phyloP scores from a whole-genome alignment of 768 basidiomycete genomes.

The Pisolithus tinctorius region DNA sequence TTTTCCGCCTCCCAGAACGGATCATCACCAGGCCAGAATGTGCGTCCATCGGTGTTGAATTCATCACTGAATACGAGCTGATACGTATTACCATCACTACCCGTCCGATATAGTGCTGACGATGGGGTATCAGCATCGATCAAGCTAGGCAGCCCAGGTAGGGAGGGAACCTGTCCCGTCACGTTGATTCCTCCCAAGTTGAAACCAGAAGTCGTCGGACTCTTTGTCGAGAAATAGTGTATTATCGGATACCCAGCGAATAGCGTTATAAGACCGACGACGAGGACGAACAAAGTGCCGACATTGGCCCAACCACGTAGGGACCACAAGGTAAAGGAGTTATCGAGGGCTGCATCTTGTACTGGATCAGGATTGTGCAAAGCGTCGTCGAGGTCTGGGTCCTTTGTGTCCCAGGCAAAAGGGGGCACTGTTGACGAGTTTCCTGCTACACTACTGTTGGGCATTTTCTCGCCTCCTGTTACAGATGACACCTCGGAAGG shows the following conservation, averaged over 20 bases:
- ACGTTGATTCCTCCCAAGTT: constrained; percentile 83
- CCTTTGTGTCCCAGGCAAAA: constrained; percentile 70
- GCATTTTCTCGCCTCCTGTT: constrained; percentile 32
- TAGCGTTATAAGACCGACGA: constrained; percentile 62
- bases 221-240: constrained; percentile 37
- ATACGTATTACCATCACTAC: constrained; percentile 72
- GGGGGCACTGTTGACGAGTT: constrained; percentile 61
- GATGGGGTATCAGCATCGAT: constrained; percentile 76
- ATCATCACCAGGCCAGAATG: constrained; percentile 77
- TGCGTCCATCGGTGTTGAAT: constrained; percentile 68
- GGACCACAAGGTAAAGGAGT: constrained; percentile 68
- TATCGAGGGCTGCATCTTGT: constrained; percentile 54
- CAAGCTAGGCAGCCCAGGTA: constrained; percentile 59
- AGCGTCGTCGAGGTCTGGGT: constrained; percentile 84
- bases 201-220: constrained; percentile 42
- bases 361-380: constrained; percentile 83
- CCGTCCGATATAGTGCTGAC: constrained; percentile 47
- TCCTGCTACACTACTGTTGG: constrained; percentile 18
- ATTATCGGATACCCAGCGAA: constrained; percentile 90
- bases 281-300: constrained; percentile 63
- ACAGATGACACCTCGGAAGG: constrained; percentile 39
- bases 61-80: constrained; percentile 86
- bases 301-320: constrained; percentile 78
- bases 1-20: constrained; percentile 84
- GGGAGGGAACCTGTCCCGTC: constrained; percentile 78